Evolutionary conservation across 2,329 filamentous ascomycete species (phyloP), one percentile per base, ranked within the genome.

Genomic region (Nothophaeocryptopus gaeumannii): DNA sequence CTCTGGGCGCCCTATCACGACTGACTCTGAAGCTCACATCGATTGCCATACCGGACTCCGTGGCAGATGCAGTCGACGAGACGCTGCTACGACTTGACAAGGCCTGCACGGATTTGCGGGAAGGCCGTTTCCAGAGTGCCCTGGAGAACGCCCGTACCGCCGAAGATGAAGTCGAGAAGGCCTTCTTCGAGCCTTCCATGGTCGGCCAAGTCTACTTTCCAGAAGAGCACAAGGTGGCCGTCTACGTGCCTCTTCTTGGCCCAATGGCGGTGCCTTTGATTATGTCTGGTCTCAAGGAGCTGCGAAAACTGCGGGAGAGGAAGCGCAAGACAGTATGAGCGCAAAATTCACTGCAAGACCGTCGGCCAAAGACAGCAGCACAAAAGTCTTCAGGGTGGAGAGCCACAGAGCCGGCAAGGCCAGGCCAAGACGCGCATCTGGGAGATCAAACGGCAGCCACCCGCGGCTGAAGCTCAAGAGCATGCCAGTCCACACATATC

Each of bases 121-220:
- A 78, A 20, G 82, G 82, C 2, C 72, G 73, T 3, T 85, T 83
- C 60, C 79, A 84, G 26, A 70, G 71, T 5, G 91, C 90, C 0
- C 74, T 99, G 34, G 80, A 85, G 55, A 84, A 92, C 66, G 92
- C 92, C 0, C 82, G 88, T 8, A 82, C 89, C 39, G 93, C 93
- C 5, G 91, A 96, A 70, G 80, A 82, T 2, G 89, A 95, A 66
- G 92, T 90, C 0, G 93, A 99, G 68, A 84, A 86, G 53, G 92
- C 92, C 0, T 99, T 99, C 71, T 99, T 99, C 61, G 93, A 99
- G 71, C 95, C 95, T 72, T 95, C 88, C 65, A 99, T 99, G 93
- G 93, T 99, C 10, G 93, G 91, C 0, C 93, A 97, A 72, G 85
- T 97, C 2, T 99, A 97, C 70, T 99, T 99, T 69, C 93, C 93